Conservation (phyloP, 441 rosid genomes). For the Adansonia grandidieri region DNA sequence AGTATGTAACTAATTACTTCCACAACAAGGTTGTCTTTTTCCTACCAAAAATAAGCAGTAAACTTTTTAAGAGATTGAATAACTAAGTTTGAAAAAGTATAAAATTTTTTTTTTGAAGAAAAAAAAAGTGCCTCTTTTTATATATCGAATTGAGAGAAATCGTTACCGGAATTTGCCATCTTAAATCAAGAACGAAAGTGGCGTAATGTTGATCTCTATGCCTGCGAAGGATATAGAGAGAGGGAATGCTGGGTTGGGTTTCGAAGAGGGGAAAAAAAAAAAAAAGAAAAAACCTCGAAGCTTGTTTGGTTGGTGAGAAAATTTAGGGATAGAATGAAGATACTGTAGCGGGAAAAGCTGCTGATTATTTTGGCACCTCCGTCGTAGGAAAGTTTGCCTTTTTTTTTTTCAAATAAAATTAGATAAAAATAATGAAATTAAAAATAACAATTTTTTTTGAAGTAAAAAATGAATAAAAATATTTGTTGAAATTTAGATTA, state of each 20-base stretch:
- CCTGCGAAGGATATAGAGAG: neutral
- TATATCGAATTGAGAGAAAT: slow-evolving; percentile 63
- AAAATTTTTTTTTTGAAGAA: neutral
- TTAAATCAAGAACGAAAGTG: slow-evolving; percentile 19
- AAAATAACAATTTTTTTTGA: no score
- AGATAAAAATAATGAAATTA: no score
- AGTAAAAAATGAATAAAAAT: no score
- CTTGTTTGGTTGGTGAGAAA: slow-evolving; percentile 22
- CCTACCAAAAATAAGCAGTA: slow-evolving; percentile 36
- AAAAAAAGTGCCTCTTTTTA: slow-evolving; percentile 56
- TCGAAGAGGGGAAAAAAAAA: neutral
- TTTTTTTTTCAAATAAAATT: no score
- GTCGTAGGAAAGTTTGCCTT: neutral
- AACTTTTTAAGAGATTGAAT: neutral
- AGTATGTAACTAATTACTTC: slow-evolving; percentile 73
- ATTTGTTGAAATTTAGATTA: no score
- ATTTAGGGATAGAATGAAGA: neutral
- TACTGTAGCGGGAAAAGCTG: slow-evolving; percentile 15
- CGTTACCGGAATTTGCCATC: slow-evolving; percentile 56
- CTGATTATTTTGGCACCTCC: no score
- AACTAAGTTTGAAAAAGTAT: neutral
- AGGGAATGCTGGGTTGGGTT: neutral
- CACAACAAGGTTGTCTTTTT: slow-evolving; percentile 85
- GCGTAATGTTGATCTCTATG: neutral
- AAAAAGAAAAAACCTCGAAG: neutral